Evolutionary conservation across 768 basidiomycete genomes (phyloP), one percentile per base, ranked within the genome.

Genomic region (Tulasnella sp.): DNA sequence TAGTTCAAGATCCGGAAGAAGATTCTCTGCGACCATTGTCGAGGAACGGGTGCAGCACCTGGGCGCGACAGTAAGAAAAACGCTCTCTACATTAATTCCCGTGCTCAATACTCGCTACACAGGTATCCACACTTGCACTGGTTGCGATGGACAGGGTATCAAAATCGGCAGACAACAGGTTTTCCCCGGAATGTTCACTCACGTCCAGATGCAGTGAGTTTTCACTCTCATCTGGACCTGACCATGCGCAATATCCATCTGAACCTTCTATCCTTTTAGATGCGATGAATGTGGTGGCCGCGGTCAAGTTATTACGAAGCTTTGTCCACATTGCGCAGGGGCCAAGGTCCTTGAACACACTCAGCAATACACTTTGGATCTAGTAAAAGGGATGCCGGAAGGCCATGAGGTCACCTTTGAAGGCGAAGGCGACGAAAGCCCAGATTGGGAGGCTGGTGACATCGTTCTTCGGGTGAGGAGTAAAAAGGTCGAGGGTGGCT

Each of bases 361-460:
- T 67, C 92, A 91, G 79, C 89, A 89, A 67, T 92, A 96, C 79
- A 94, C 93, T 1, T 87, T 99, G 31, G 94, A 97, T 67, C 88
- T 98, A 69, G 87, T 89, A 15, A 88, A 89, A 5, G 97, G 97
- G 22, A 92, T 93, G 85, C 93, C 96, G 0, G 97, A 99, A 81
- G 95, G 93, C 0, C 91, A 93, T 80, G 94, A 99, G 82, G 88
- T 96, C 45, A 87, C 96, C 0, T 98, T 96, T 77, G 94, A 97
- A 80, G 95, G 94, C n/a, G 96, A 98, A 82, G 93, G 93, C 67
- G 97, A 99, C 82, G 96, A 99, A 84, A 92, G 87, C 75, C 94
- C 94, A 3, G 97, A 99, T 79, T 97, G 93, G 93, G 96, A 97
- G 80, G 85, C 97, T 7, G 97, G 97, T 9, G 96, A 99, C 83